Evolutionary conservation across 1,139 yeast species (phyloP), one percentile per base, ranked within the genome.

Genomic region (Yamadazyma mexicana): DNA sequence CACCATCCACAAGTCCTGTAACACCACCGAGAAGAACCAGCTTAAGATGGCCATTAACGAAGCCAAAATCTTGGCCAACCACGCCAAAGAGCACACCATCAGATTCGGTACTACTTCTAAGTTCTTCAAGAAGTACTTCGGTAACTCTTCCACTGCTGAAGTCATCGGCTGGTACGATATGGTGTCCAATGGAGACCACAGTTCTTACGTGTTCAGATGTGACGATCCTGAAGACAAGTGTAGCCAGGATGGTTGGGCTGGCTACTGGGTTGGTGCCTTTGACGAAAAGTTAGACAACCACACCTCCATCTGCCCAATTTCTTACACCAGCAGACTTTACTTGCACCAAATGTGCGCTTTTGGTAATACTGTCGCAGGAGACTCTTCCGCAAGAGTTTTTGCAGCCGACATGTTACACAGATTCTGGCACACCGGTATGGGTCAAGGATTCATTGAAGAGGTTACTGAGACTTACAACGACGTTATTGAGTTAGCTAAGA

Each of bases 261-360:
- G 70, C 25, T 65, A 65, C 38, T 56, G 61, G 61, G 57, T 68
- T 53, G 64, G 69, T 35, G n/a, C n/a, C n/a, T n/a, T n/a, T n/a
- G n/a, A n/a, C n/a, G 58, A 52, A 24, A 61, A 62, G 39, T 64
- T 50, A 15, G 48, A 62, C 3, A 58, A 62, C 35, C 65, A 65
- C 45, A 64, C 50, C 15, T 53, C 50, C 14, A 54, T 55, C 33
- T 54, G 59, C 42, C 58, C 54, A 32, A 42, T 46, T 8, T 52
- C 61, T 25, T 58, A 45, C 46, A 40, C 41, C 14, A 17, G 46
- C 16, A 54, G 56, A 41, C 26, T 35, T 11, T 49, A 37, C 35
- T 49, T 56, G 23, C 26, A 49, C 16, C 59, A 58, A 44, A 31
- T 58, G 42, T 55, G 58, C 40, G 36, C 55, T 16, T 33, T 40